These are phyloP conservation scores for Diaporthe australafricana DNA, from an alignment of 2,329 filamentous ascomycete genomes.

Conservation along the genomic window DNA sequence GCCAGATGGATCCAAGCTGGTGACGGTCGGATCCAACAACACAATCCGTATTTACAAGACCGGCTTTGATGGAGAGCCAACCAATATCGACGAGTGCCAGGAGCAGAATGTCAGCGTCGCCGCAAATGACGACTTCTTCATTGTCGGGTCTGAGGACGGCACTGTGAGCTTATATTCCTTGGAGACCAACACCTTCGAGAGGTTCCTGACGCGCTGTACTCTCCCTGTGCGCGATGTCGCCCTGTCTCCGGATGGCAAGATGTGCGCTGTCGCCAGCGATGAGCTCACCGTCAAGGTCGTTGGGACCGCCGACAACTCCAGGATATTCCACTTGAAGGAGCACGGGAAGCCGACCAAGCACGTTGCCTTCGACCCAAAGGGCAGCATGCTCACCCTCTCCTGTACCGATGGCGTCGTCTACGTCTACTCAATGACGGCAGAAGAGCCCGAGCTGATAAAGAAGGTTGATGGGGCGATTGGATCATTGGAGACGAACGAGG, in stretches of 20 bases:
- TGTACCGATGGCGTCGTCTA: conserved; percentile 92
- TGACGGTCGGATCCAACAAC: conserved; percentile 94
- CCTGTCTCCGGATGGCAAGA: conserved; percentile 82
- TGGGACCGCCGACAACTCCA: conserved; percentile 80
- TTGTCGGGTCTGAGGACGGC: conserved; percentile 92
- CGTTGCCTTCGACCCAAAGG: conserved; percentile 86
- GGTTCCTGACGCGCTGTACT: conserved; percentile 85
- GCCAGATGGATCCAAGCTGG: conserved; percentile 84
- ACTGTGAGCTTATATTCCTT: conserved; percentile 96
- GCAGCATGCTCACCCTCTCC: conserved; percentile 80
- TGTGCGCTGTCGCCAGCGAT: conserved; percentile 97
- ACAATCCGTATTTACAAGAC: conserved; percentile 93
- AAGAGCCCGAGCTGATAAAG: conserved; percentile 83
- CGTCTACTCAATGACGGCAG: conserved; percentile 83
- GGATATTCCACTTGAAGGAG: conserved; percentile 82
- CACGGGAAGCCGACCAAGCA: conserved; percentile 92
- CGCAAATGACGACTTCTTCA: conserved; percentile 82
- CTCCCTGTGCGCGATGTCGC: conserved; percentile 88
- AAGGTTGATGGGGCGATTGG: conserved; percentile 87
- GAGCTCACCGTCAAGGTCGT: conserved; percentile 93
- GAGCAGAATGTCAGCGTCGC: conserved; percentile 87
- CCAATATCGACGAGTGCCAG: conserved; percentile 89
- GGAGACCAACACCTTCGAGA: conserved; percentile 78
- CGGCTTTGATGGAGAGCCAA: conserved; percentile 90
- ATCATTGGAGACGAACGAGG: conserved; percentile 79